Evolutionary conservation across 768 basidiomycete species (phyloP), one percentile per base, ranked within the genome.

Genomic region (Ramaria rubella): DNA sequence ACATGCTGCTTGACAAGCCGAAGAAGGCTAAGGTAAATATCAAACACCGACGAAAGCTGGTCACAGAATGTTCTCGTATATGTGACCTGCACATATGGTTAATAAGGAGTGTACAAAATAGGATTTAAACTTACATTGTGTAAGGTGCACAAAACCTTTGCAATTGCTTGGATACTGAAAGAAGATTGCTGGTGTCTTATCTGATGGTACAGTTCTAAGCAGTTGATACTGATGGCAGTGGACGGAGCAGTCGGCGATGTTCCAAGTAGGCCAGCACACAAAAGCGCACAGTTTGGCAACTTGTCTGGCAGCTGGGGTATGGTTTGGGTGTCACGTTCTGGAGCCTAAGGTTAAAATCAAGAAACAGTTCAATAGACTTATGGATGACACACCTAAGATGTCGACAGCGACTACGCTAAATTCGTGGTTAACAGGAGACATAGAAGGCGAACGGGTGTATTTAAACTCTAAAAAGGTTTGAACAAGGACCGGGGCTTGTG

Each of bases 181-280:
- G 61, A 60, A 0, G 67, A 66, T 42, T 66, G 67, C 2, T 59
- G 59, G 1, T 59, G 61, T 40, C 67, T 64, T 5, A 61, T 40
- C 52, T 69, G 68, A 2, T 62, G 61, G 49, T 63, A 69, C 1
- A 61, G 53, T 15, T 65, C 50, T 21, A 52, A 30, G 15, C 5
- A 24, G 30, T 38, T 19, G n/a, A 52, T 19, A 8, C 14, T 34
- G n/a, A 52, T 15, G 2, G 15, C 15, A 17, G 33, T 17, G 33
- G 4, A 31, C 4, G 50, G 50, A 15, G 12, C 24, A 24, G 15
- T 33, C 15, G 50, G 50, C 6, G 46, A 17, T 21, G 19, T 33
- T 11, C 50, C 27, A 30, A 52, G 50, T 1, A 33, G 14, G 14
- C 50, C 50, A 52, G 30, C 36, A 34, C 19, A 9, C 19, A 45